These are phyloP conservation scores for Trichosanthes truncata DNA, from an alignment of 306 rosid genomes.

Conservation along the genomic window DNA sequence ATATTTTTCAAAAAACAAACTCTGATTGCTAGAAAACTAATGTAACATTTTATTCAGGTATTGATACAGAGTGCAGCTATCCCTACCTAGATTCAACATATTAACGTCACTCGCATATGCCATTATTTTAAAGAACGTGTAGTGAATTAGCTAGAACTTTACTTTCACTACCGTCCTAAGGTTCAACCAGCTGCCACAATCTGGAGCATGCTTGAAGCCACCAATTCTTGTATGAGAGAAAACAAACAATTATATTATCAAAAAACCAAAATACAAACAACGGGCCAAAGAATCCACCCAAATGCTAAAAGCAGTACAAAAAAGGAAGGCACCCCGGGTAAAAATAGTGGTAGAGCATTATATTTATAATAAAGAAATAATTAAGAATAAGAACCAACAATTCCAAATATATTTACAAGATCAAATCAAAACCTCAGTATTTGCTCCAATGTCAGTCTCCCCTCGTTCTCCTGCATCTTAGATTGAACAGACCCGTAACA, in stretches of 20 bases:
- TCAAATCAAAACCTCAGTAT: constrained; percentile 55
- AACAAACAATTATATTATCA: background rate
- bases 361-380: background rate
- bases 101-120: background rate
- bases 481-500: constrained; percentile 88
- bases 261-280: background rate
- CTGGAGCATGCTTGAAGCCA: background rate
- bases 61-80: background rate
- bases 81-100: background rate
- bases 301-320: background rate
- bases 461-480: constrained; percentile 89
- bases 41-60: background rate
- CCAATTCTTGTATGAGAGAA: background rate
- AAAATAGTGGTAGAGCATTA: background rate
- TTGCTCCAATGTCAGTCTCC: constrained; percentile 97
- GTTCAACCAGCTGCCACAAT: background rate
- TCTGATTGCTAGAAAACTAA: background rate
- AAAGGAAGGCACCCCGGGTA: background rate
- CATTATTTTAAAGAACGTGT: background rate
- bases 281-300: background rate
- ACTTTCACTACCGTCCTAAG: background rate
- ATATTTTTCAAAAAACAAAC: background rate
- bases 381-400: background rate
- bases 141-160: background rate
- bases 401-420: background rate